These are phyloP conservation scores for Chlorella ohadii DNA, from an alignment of 139 green algal species.

Conservation along the genomic window DNA sequence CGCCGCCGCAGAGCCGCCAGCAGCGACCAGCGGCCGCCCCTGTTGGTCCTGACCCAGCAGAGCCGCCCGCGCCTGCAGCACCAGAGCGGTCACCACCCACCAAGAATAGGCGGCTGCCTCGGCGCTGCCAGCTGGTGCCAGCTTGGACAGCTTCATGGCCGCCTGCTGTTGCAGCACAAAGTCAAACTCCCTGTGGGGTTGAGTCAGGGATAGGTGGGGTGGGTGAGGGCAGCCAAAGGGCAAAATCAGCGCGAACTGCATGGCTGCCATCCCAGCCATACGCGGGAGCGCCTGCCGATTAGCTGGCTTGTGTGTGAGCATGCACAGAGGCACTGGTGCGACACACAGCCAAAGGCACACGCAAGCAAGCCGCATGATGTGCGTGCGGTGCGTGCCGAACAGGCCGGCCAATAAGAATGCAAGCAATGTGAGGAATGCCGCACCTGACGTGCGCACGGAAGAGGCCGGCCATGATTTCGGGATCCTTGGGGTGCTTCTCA, in stretches of 20 bases:
- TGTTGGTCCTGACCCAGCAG: neutral
- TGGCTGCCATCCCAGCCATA: too few species aligned
- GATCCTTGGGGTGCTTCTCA: slow-evolving; percentile 44
- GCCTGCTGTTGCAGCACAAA: slow-evolving; percentile 83
- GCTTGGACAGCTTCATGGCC: slow-evolving; percentile 73
- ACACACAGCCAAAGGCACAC: too few species aligned
- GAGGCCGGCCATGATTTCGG: slow-evolving; percentile 59
- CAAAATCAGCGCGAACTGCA: too few species aligned
- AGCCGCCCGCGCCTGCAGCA: slow-evolving; percentile 38
- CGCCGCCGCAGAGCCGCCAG: neutral
- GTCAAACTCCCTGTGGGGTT: slow-evolving; percentile 55
- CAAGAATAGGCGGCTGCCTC: slow-evolving; percentile 62
- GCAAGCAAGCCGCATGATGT: too few species aligned
- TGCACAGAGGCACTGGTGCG: too few species aligned
- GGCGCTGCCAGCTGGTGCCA: slow-evolving; percentile 6
- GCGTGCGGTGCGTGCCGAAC: too few species aligned
- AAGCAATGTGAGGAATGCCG: too few species aligned
- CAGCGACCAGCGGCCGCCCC: neutral
- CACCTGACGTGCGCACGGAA: slow-evolving; percentile 70
- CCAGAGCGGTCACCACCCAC: slow-evolving; percentile 70
- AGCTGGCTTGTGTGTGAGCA: too few species aligned
- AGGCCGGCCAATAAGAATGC: too few species aligned
- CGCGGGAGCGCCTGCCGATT: too few species aligned
- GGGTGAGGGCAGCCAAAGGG: too few species aligned
- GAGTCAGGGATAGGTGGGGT: neutral